Evolutionary conservation across 1,139 yeast genomes (phyloP).

Genomic region (Sugiyamaella castrensis): DNA sequence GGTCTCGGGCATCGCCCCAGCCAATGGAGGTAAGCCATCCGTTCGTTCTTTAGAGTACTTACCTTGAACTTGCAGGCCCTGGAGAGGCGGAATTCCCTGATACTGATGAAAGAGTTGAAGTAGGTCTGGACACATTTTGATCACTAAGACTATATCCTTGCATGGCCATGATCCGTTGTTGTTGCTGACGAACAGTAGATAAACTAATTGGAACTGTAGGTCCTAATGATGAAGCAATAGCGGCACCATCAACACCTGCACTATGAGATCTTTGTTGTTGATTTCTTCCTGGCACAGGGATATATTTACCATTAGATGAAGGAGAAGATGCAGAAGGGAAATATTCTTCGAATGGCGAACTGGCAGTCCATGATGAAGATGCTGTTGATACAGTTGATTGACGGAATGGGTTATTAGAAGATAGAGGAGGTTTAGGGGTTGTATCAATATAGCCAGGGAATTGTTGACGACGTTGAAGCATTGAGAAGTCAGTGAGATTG

Average conservation of each 20-base stretch:
- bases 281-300: neutral
- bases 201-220: neutral
- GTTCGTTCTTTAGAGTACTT: no score
- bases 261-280: constrained; percentile 11
- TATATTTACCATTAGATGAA: constrained; percentile 1
- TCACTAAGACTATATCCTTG: constrained; percentile 13
- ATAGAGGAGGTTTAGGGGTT: constrained; percentile 16
- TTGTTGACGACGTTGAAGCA: constrained; percentile 16
- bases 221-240: neutral
- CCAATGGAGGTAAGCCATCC: no score
- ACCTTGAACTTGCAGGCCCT: no score
- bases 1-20: no score
- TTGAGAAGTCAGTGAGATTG: neutral
- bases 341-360: constrained; percentile 14
- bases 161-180: constrained; percentile 15
- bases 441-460: constrained; percentile 19
- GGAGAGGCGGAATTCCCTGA: no score
- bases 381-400: constrained; percentile 21
- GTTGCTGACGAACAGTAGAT: constrained; percentile 2
- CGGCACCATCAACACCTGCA: constrained; percentile 3
- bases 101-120: constrained; percentile 3
- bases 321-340: neutral
- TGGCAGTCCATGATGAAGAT: constrained; percentile 15
- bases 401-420: constrained; percentile 32
- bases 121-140: constrained; percentile 8